These are phyloP conservation scores for Hymenoscyphus salicellus DNA, from an alignment of 2,329 filamentous ascomycete species.

Conservation along the genomic window DNA sequence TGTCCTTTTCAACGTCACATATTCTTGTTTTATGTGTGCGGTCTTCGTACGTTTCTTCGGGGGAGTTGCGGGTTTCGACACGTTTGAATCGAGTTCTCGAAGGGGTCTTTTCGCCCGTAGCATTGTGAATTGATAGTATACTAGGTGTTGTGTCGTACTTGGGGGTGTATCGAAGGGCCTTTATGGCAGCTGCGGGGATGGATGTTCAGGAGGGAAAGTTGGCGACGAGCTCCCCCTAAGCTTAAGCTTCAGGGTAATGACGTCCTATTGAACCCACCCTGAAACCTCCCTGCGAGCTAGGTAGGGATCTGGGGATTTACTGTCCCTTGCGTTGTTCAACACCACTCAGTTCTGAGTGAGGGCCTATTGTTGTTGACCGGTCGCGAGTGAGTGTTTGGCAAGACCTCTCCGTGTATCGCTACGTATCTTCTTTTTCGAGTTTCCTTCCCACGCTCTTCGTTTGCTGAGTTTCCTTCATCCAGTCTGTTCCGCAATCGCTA, in stretches of 20 bases:
- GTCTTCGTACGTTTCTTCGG: slow-evolving; percentile 20
- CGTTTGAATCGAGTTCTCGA: slow-evolving; percentile 17
- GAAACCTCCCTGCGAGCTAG: too few relatives aligned
- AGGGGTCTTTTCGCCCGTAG: slow-evolving; percentile 19
- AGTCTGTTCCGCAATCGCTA: too few relatives aligned
- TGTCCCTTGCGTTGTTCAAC: too few relatives aligned
- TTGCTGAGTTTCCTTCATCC: too few relatives aligned
- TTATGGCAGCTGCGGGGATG: background rate
- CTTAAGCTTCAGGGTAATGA: background rate
- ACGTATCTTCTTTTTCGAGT: too few relatives aligned
- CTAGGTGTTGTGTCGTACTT: background rate
- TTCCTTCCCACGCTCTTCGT: too few relatives aligned
- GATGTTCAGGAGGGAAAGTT: background rate
- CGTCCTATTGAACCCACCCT: too few relatives aligned
- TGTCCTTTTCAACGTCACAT: slow-evolving; percentile 3
- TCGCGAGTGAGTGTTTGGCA: too few relatives aligned
- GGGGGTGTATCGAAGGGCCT: background rate
- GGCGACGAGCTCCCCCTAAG: background rate
- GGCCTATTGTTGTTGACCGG: too few relatives aligned
- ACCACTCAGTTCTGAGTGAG: too few relatives aligned
- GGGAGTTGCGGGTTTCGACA: background rate
- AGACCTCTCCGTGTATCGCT: too few relatives aligned
- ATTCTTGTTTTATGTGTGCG: slow-evolving; percentile 17
- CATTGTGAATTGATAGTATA: slow-evolving; percentile 8
- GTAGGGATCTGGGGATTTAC: too few relatives aligned